Base-by-base conservation (phyloP, 768 basidiomycete genomes). In the Lentinula raphanica region DNA sequence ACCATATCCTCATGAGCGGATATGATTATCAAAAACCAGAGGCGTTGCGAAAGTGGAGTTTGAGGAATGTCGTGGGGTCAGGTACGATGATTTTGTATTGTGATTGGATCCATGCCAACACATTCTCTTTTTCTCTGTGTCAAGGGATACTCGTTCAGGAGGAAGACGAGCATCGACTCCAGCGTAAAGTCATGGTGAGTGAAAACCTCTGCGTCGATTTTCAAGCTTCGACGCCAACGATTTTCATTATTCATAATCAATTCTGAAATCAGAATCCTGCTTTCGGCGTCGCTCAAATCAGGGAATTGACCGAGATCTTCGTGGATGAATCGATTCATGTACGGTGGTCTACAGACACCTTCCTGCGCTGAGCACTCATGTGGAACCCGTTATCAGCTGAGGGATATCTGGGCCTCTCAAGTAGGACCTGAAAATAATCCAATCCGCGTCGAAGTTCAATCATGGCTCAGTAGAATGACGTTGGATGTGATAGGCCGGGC, bases 131-230 rank as follows among this genome's bases (percentile, higher is more conserved):
- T 21, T 21, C 8, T n/a, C 3, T 12, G 31, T 5, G 17, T n/a
- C 7, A 27, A 84, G 84, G 84, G 25, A 64, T 86, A 3, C 71
- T 87, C 25, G 71, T 78, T 3, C 77, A 77, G 3, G 79, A 81
- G 67, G 78, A 71, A 42, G 75, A 76, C 13, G 72, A 77, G 56
- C 80, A 80, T 58, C 74, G 70, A 55, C 72, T 74, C 31, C 54
- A 80, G 76, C 68, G 79, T 19, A 75, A 66, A 62, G 68, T 79
- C 23, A 78, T 80, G 78, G 79, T 77, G 1, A 31, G 49, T 50
- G 3, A 13, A 17, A 6, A 15, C 1, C 7, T 19, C 29, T 29
- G 17, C 11, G 17, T 4, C 19, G 21, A 17, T 8, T 32, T 40
- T 29, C n/a, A 42, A 19, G n/a, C n/a, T n/a, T n/a, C n/a, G n/a